These are phyloP conservation scores for Ziziphus jujuba DNA, from an alignment of 306 rosid genomes.

Conservation along the genomic window DNA sequence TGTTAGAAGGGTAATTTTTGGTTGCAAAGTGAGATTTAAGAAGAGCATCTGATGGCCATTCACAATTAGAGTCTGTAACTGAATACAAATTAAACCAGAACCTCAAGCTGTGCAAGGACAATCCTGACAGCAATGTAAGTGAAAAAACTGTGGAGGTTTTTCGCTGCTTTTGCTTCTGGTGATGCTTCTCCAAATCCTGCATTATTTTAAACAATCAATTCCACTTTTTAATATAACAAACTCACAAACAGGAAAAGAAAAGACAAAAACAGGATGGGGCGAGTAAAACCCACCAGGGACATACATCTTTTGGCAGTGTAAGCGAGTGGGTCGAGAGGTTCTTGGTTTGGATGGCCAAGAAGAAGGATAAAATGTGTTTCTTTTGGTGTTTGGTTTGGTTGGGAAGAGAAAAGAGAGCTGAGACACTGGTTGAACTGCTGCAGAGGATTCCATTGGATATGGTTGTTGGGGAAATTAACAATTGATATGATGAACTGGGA, in stretches of 20 bases:
- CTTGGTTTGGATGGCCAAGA: slow-evolving; percentile 46
- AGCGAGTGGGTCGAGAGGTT: slow-evolving; percentile 39
- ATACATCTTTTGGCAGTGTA: slow-evolving; percentile 82
- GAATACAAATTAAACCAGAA: slow-evolving; percentile 12
- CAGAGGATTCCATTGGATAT: slow-evolving; percentile 68
- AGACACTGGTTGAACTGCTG: slow-evolving; percentile 42
- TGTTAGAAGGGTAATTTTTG: background rate
- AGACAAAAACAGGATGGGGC: background rate
- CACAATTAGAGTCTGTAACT: background rate
- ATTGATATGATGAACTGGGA: background rate
- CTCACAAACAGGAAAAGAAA: background rate
- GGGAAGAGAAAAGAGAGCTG: slow-evolving; percentile 63
- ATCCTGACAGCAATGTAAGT: slow-evolving; percentile 77
- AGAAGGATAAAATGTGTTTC: slow-evolving; percentile 25
- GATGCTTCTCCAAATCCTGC: slow-evolving; percentile 95
- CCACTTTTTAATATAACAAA: background rate
- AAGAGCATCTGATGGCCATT: too few species aligned
- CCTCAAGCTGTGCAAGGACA: slow-evolving; percentile 89
- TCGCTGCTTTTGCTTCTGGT: slow-evolving; percentile 88
- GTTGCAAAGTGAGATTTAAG: too few species aligned
- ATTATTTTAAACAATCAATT: slow-evolving; percentile 4
- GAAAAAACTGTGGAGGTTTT: slow-evolving; percentile 80
- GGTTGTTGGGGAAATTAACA: background rate
- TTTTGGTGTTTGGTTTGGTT: slow-evolving; percentile 31
- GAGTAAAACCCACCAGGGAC: slow-evolving; percentile 71